Evolutionary conservation across 2,329 filamentous ascomycete genomes (phyloP), one percentile per base, ranked within the genome.

Genomic region (Penicillium italicum): DNA sequence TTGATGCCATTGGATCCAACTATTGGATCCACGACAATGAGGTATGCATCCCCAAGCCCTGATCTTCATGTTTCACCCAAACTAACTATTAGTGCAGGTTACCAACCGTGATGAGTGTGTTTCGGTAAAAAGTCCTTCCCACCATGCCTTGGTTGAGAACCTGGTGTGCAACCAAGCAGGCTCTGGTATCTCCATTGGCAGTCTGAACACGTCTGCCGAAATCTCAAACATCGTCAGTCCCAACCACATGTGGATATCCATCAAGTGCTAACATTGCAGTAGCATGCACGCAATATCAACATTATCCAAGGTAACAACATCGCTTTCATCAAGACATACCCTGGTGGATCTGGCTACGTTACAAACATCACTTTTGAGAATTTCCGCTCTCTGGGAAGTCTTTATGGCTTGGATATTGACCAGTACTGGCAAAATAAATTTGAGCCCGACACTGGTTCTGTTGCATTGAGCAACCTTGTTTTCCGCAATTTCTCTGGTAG

Each of bases 51-150:
- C 0, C 22, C 12, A 16, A 2, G 12, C 6, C 6, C 1, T 14
- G 7, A 1, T 40, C 20, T 16, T 16, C 20, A 22, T 14, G 12
- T 40, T 40, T 40, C 7, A 22, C 12, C 37, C 7, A 7, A 40
- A 16, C 37, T 40, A 16, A 40, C 11, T 4, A 8, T 44, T 28
- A 5, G 1, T 20, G 5, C 36, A 70, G 65, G 66, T 71, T 2
- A 74, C 73, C 0, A 74, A 74, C 54, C 60, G 72, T 3, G 72
- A 74, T 47, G 72, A 74, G 50, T 75, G 72, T 43, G 67, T 75
- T 20, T 71, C 69, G 9, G 65, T 75, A 1, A 74, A 75, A 50
- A 68, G 62, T n/a, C 73, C 72, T 4, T 71, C 69, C 0, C 65
- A 74, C 38, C 64, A 74, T 41, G 66, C 67, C 5, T 55, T 75